A percentile compares a stretch with the other conserved stretches of the same genome.
Evolutionary conservation across 371 early-diverging fungal genomes (phyloP).

Genomic region (Haplosporangium sp.): DNA sequence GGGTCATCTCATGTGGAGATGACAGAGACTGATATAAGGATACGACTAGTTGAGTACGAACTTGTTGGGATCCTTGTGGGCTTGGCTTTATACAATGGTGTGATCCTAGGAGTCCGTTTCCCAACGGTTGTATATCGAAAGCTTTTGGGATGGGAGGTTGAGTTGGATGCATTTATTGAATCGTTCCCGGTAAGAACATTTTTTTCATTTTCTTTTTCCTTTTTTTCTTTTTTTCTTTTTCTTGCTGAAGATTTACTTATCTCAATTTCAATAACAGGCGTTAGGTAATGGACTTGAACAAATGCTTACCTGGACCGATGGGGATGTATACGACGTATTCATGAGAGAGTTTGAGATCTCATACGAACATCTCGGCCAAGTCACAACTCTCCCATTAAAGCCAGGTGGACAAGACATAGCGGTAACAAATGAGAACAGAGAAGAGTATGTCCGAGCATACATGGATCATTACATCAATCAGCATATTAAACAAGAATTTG

Average conservation of each 20-base stretch:
- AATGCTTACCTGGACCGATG: constrained; percentile 71
- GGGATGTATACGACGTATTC: constrained; percentile 89
- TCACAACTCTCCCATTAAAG: constrained; percentile 74
- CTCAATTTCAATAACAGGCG: constrained; percentile 53
- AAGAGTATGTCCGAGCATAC: constrained; percentile 81
- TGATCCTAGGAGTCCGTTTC: constrained; percentile 89
- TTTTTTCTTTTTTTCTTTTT: not conserved
- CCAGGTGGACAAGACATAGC: constrained; percentile 76
- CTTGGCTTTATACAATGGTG: constrained; percentile 92
- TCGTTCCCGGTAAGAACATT: constrained; percentile 66
- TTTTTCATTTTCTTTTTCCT: not conserved
- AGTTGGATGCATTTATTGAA: constrained; percentile 64
- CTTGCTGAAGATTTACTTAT: not conserved
- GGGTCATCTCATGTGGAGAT: constrained; percentile 47
- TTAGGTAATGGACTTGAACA: constrained; percentile 86
- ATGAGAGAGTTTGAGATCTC: constrained; percentile 85
- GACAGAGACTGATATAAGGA: constrained; percentile 50
- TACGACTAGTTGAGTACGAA: constrained; percentile 78
- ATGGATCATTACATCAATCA: constrained; percentile 63
- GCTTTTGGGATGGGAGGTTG: constrained; percentile 65
- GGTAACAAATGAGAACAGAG: constrained; percentile 82
- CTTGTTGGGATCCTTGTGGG: constrained; percentile 91
- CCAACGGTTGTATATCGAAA: constrained; percentile 93
- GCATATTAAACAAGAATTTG: constrained; percentile 82
- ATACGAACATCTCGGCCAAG: constrained; percentile 79